A percentile compares a stretch with the other conserved stretches of the same genome.
Evolutionary conservation across 805 yeast species (phyloP).

Genomic region (Starmerella floris): DNA sequence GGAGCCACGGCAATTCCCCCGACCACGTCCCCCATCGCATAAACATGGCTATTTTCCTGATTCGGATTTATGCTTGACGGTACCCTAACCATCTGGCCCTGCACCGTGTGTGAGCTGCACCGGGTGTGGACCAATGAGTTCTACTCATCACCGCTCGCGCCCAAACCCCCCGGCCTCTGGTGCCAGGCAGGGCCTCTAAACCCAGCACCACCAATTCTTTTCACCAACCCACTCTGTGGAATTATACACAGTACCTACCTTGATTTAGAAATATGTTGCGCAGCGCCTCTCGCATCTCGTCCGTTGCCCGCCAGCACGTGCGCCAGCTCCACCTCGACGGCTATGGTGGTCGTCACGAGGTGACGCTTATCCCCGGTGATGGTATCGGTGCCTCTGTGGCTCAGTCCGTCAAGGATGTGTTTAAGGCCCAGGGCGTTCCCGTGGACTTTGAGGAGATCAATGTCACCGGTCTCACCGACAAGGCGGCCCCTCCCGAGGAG

Average conservation of each 20-base stretch:
- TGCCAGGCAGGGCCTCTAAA: background rate
- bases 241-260: no score
- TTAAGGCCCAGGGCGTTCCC: conserved; percentile 77
- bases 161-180: background rate
- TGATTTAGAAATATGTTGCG: conserved; percentile 27
- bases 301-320: conserved; percentile 56
- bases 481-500: conserved; percentile 40
- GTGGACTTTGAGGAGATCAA: conserved; percentile 71
- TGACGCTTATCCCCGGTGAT: conserved; percentile 90
- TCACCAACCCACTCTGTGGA: background rate
- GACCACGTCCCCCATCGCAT: no score
- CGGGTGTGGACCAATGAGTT: conserved; percentile 3
- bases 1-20: no score
- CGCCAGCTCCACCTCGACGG: conserved; percentile 37
- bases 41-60: no score
- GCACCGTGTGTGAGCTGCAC: no score
- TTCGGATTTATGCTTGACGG: no score
- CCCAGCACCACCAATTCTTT: background rate
- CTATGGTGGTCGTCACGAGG: conserved; percentile 88
- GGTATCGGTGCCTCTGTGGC: conserved; percentile 96
- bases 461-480: conserved; percentile 48
- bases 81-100: no score
- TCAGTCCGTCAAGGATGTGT: conserved; percentile 80
- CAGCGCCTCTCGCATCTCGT: conserved; percentile 10
- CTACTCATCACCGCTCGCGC: background rate